Evolutionary conservation across 768 basidiomycete genomes (phyloP).

Genomic region (Russula sp.): DNA sequence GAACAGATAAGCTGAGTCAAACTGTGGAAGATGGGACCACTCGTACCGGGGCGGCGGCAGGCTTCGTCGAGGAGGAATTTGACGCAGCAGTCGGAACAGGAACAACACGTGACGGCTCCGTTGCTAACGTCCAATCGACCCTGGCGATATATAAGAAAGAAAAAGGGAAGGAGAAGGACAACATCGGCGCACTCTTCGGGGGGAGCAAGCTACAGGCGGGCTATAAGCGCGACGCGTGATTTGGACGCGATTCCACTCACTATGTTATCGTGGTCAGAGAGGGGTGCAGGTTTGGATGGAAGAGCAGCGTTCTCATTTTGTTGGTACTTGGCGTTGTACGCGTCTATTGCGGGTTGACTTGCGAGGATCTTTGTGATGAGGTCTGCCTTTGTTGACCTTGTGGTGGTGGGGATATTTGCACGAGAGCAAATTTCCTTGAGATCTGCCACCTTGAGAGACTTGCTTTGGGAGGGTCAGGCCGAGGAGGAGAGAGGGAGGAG

Average conservation of each 20-base stretch:
- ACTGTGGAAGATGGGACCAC: background rate
- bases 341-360: conserved; percentile 48
- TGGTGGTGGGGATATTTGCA: conserved; percentile 48
- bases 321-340: conserved; percentile 41
- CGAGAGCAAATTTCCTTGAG: conserved; percentile 59
- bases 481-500: conserved; percentile 8
- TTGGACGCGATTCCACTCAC: conserved; percentile 29
- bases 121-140: conserved; percentile 19
- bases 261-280: conserved; percentile 33
- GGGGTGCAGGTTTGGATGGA: conserved; percentile 18
- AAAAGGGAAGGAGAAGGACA: conserved; percentile 7
- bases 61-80: conserved; percentile 12
- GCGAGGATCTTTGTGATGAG: conserved; percentile 62
- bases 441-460: conserved; percentile 69
- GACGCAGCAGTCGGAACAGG: background rate
- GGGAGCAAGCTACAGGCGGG: conserved; percentile 35
- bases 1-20: background rate
- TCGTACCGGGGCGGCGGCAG: conserved; percentile 7
- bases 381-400: conserved; percentile 63
- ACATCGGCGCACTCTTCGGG: conserved; percentile 35
- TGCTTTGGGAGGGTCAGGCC: conserved; percentile 37
- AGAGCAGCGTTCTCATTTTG: conserved; percentile 19
- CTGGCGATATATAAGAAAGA: conserved; percentile 4
- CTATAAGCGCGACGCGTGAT: conserved; percentile 7
- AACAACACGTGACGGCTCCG: background rate